Base-by-base conservation (phyloP, 148 eudicot genomes). In the Polygonum maritimum region DNA sequence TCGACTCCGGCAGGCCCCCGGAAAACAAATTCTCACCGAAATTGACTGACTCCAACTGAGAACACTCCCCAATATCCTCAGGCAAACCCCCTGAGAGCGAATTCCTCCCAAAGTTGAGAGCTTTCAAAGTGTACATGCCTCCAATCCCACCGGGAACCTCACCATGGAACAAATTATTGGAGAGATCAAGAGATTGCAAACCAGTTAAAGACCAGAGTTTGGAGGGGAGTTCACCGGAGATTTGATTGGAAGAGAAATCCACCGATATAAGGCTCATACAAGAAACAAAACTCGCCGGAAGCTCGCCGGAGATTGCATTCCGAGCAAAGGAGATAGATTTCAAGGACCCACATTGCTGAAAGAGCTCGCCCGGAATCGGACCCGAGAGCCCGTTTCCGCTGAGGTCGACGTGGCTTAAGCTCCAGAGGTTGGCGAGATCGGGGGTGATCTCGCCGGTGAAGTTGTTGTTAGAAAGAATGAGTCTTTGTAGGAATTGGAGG, bases 261-360 rank as follows among this genome's bases (percentile, higher is more conserved):
- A 86, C 81, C 48, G 77, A 75, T 76, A 81, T 82, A 16, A 94
- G 79, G 18, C 86, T 83, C 80, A 83, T 85, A 79, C 98, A 94
- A 6, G 89, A 84, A 45, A 76, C 65, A 33, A 94, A 75, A 79
- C 90, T 81, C 41, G 82, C 76, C 18, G 98, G 98, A 35, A 91
- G 70, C 65, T 72, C 48, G 16, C 98, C 98, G 21, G 93, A 82
- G 3, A 94, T 82, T 71, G 70, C 74, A 81, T 94, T 94, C 8
- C 76, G 74, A 4, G 91, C 89, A 41, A 94, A 81, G 1, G 97
- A 90, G 79, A 94, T 79, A 5, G 77, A 79, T 36, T 79, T 80
- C 16, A 92, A 74, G 11, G 87, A 82, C 78, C 97, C 83, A 69
- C 98, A 94, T 92, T 94, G 95, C 73, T 63, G 82, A 70, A 94